Conservation (phyloP, 192 early-diverging fungal genomes). For the Funneliformis geosporum region DNA sequence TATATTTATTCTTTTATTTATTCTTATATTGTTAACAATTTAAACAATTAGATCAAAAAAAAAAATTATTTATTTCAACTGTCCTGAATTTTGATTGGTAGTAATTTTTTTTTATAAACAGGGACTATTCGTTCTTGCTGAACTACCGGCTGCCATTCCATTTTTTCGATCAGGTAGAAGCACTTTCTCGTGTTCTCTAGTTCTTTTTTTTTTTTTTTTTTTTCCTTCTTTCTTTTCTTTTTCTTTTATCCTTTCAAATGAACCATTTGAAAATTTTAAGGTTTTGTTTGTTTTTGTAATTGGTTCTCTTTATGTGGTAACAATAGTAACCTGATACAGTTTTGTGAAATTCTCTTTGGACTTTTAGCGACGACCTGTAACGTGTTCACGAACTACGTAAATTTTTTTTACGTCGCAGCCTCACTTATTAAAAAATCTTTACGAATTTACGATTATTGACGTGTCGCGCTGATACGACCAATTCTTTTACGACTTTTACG, state of each 20-base stretch:
- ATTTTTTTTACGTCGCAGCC: not conserved
- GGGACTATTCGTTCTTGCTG: not conserved
- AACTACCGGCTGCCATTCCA: constrained; percentile 9
- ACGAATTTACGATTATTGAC: not conserved
- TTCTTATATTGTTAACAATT: not conserved
- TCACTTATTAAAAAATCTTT: not conserved
- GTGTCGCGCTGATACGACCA: not conserved
- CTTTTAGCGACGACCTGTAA: not conserved
- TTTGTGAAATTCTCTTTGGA: not conserved
- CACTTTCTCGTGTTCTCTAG: constrained; percentile 15
- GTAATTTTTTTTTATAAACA: constrained; percentile 10
- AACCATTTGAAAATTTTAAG: not conserved
- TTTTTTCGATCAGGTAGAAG: constrained; percentile 21
- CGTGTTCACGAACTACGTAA: not conserved
- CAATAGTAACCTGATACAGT: not conserved
- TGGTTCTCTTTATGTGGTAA: not conserved
- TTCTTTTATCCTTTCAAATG: too few species aligned
- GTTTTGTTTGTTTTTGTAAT: not conserved
- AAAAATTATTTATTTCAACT: not conserved
- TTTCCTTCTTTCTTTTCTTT: not conserved
- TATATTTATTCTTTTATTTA: too few species aligned
- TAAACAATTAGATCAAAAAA: too few species aligned
- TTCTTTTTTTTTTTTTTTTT: constrained; percentile 15
- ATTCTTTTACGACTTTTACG: not conserved
- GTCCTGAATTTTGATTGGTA: not conserved